Evolutionary conservation across 805 yeast species (phyloP), one percentile per base, ranked within the genome.

Genomic region (Jamesozyma spencerorum): DNA sequence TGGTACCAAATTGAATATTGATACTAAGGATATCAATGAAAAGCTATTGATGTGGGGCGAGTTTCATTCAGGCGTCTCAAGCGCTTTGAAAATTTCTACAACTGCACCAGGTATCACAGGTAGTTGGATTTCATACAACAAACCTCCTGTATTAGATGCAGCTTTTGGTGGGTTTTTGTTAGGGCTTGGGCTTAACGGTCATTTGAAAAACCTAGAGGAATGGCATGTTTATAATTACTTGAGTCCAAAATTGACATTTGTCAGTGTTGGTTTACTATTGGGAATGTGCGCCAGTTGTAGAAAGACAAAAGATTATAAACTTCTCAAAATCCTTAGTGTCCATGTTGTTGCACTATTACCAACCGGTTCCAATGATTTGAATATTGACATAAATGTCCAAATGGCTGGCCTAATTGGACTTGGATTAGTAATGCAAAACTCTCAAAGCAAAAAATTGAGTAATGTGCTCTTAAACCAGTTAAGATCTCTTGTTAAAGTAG

Each of bases 221-320:
- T 92, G 97, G 97, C 96, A 88, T 56, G 83, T 90, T 24, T 92
- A 86, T 58, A 88, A 90, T 54, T 87, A 86, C 49, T 64, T 92
- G 39, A 94, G 95, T 0, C 94, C 95, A 0, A 88, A 92, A 48
- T 86, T 85, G 52, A 75, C 81, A 3, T 73, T 73, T 31, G 85
- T 95, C 0, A 85, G 95, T 58, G 79, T 87, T 28, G 97, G 97
- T 0, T 66, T 92, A 34, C 64, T 92, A 28, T 62, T 92, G 14
- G 99, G 99, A 1, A 81, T 90, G 85, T 78, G 96, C 15, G 96
- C 96, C 0, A 85, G 96, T 60, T 66, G 79, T 43, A 69, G 69
- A 48, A 88, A 97, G 2, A 68, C 88, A 0, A 83, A 83, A 85
- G 88, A 92, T 64, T 68, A 79, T 34, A 87, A 86, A 51, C 65